Evolutionary conservation across 176 grass and related monocot genomes (phyloP).

Genomic region (Oryza meyeriana): DNA sequence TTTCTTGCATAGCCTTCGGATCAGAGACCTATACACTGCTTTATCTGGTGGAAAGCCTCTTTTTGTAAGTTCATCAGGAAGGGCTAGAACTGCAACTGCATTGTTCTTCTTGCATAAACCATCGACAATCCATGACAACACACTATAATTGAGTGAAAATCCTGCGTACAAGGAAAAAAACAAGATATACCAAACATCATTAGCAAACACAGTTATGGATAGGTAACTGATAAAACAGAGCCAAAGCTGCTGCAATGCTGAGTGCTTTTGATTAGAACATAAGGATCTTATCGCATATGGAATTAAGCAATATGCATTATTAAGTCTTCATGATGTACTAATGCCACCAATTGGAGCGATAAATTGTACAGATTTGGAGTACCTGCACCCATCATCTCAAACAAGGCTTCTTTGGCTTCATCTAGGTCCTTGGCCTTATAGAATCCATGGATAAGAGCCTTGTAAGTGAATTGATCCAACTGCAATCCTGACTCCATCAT

Average conservation of each 20-base stretch:
- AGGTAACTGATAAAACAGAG: not conserved
- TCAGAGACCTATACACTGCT: conserved; percentile 69
- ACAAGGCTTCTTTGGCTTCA: conserved; percentile 68
- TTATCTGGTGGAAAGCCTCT: conserved; percentile 63
- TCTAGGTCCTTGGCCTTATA: conserved; percentile 68
- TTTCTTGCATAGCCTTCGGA: conserved; percentile 82
- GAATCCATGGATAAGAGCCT: conserved; percentile 87
- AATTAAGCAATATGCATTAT: not conserved
- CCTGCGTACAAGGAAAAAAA: conserved; percentile 39
- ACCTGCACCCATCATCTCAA: conserved; percentile 89
- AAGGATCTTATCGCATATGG: not conserved
- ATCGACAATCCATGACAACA: conserved; percentile 84
- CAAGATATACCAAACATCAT: not conserved
- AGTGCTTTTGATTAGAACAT: not conserved
- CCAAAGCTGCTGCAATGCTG: not conserved
- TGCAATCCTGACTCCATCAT: conserved; percentile 88
- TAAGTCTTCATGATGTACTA: not conserved
- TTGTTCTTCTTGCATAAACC: conserved; percentile 63
- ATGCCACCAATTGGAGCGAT: not conserved
- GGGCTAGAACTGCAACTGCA: conserved; percentile 50
- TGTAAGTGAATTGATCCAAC: conserved; percentile 83
- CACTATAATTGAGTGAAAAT: conserved; percentile 61
- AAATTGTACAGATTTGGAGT: not conserved
- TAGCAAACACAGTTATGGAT: not conserved
- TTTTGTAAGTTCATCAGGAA: conserved; percentile 70